Percentiles rank a stretch among this genome's conserved stretches.
Evolutionary conservation across 306 rosid genomes (phyloP).

Genomic region (Vicia faba): DNA sequence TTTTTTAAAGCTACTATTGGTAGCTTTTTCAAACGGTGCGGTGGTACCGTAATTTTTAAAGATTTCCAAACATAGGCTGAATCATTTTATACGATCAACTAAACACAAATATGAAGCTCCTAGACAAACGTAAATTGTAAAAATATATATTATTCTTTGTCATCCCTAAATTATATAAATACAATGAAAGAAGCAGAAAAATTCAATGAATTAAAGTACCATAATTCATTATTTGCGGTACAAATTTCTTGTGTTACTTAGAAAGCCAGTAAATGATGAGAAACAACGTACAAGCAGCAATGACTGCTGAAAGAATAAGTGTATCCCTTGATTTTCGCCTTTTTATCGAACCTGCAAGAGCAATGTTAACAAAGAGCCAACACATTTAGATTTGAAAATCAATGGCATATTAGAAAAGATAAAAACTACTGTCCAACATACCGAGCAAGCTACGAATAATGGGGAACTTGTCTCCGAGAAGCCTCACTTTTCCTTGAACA

Average conservation of each 20-base stretch:
- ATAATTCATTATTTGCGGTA: conserved; percentile 36
- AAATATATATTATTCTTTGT: conserved; percentile 14
- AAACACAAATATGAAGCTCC: conserved; percentile 34
- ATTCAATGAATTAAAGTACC: conserved; percentile 32
- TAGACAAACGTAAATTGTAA: conserved; percentile 21
- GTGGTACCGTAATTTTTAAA: not conserved
- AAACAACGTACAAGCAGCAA: conserved; percentile 96
- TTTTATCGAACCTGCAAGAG: conserved; percentile 75
- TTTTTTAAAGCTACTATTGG: too few relatives aligned
- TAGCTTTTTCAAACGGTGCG: too few relatives aligned
- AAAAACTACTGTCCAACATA: conserved; percentile 36
- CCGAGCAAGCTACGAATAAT: conserved; percentile 84
- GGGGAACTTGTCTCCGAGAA: conserved; percentile 86
- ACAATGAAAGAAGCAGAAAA: conserved; percentile 22
- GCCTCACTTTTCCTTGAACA: conserved; percentile 95
- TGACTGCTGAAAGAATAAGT: conserved; percentile 81
- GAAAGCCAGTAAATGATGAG: conserved; percentile 97
- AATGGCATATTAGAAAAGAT: conserved; percentile 19
- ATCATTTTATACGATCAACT: not conserved
- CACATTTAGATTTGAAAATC: conserved; percentile 7
- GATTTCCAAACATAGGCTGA: conserved; percentile 1
- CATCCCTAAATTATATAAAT: not conserved
- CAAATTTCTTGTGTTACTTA: conserved; percentile 56
- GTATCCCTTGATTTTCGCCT: conserved; percentile 92
- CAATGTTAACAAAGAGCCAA: conserved; percentile 26